Evolutionary conservation across 2,329 filamentous ascomycete genomes (phyloP).

Genomic region (Microdochium trichocladiopsis): DNA sequence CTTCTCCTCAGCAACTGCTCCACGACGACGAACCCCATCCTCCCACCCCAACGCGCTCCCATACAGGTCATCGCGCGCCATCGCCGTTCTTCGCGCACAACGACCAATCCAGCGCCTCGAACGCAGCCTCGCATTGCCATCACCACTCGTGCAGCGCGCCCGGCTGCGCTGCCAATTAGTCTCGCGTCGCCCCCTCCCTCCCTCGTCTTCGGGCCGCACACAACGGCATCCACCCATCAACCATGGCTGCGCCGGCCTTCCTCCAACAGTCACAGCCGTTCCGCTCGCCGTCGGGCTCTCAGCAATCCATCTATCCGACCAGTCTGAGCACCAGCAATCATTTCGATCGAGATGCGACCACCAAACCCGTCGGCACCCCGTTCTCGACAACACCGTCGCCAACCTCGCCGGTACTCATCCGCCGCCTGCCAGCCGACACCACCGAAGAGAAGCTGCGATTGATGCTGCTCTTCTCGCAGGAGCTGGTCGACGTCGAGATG

Average conservation of each 20-base stretch:
- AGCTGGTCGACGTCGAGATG: constrained; percentile 43
- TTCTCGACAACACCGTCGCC: constrained; percentile 27
- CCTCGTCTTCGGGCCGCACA: not conserved
- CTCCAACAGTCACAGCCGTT: constrained; percentile 31
- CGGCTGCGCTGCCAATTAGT: not conserved
- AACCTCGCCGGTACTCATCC: constrained; percentile 40
- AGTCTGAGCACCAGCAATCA: constrained; percentile 21
- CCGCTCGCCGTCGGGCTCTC: constrained; percentile 21
- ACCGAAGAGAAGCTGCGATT: constrained; percentile 45
- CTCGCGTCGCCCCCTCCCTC: not conserved
- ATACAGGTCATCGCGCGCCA: not conserved
- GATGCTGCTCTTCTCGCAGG: constrained; percentile 54
- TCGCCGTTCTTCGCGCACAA: not conserved
- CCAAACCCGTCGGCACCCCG: constrained; percentile 30
- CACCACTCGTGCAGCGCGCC: not conserved
- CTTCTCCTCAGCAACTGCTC: not conserved
- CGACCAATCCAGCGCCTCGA: not conserved
- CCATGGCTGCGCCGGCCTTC: constrained; percentile 39
- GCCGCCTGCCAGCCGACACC: constrained; percentile 45
- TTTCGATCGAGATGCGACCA: constrained; percentile 33
- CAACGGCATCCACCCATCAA: not conserved
- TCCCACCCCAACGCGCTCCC: not conserved
- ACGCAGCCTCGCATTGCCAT: not conserved
- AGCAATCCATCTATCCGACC: constrained; percentile 24
- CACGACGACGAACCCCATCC: not conserved